phyloP scores from a whole-genome alignment of 2,329 filamentous ascomycete species.

The Aspergillus viridinutans region DNA sequence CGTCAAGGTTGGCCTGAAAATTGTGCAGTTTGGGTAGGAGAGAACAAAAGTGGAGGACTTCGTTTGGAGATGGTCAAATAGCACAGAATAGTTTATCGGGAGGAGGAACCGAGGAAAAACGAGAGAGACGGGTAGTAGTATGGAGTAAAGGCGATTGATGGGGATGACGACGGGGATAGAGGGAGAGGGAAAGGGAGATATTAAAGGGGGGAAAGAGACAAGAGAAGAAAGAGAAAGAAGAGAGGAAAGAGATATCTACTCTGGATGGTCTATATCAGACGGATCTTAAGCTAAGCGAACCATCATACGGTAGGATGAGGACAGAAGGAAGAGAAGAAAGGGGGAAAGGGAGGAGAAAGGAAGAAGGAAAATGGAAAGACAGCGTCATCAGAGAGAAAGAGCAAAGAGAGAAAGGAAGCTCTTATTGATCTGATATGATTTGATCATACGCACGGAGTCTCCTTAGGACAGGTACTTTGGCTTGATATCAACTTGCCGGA shows the following conservation, averaged over 20 bases:
- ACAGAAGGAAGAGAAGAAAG: slow-evolving; percentile 11
- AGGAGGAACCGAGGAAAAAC: slow-evolving; percentile 10
- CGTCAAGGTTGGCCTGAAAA: neutral
- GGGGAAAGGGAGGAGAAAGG: neutral
- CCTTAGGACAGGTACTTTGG: neutral
- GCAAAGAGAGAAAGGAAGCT: neutral
- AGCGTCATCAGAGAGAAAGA: too few species aligned
- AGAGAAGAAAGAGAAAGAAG: slow-evolving; percentile 7
- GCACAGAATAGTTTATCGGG: neutral
- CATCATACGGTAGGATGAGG: slow-evolving; percentile 10
- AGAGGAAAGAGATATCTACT: slow-evolving; percentile 9
- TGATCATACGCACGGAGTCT: neutral
- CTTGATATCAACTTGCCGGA: neutral
- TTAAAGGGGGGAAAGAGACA: slow-evolving; percentile 10
- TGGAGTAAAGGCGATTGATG: slow-evolving; percentile 6
- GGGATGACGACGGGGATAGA: slow-evolving; percentile 1
- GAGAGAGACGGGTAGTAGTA: slow-evolving; percentile 11
- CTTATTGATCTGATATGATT: neutral
- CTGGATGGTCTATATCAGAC: neutral
- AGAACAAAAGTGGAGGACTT: neutral
- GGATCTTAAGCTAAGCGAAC: slow-evolving; percentile 10
- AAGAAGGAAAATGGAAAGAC: neutral
- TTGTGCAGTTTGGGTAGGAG: slow-evolving; percentile 1
- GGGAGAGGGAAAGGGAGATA: slow-evolving; percentile 9
- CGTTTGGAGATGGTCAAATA: neutral